These are phyloP conservation scores for Penicillium argentinense DNA, from an alignment of 495 filamentous ascomycete species.

Conservation along the genomic window DNA sequence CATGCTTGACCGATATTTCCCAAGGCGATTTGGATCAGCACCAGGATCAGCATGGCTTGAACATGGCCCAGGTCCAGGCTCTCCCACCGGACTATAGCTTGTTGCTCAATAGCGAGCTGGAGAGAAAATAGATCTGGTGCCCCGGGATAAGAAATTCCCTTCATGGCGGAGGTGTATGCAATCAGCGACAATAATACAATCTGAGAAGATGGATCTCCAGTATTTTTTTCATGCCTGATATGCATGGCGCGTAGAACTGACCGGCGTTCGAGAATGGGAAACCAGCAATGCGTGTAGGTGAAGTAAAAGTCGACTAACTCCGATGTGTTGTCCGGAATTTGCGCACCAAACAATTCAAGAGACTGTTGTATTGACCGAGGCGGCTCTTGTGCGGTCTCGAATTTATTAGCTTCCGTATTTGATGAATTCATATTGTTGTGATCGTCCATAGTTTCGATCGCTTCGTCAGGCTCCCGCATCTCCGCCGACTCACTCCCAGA, in stretches of 20 bases:
- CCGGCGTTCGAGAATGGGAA: slow-evolving; percentile 64
- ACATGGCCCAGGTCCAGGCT: slow-evolving; percentile 49
- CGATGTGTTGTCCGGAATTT: slow-evolving; percentile 15
- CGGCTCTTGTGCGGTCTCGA: not conserved
- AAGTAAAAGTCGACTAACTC: slow-evolving; percentile 62
- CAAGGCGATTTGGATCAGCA: slow-evolving; percentile 48
- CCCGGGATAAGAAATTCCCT: not conserved
- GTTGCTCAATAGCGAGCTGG: slow-evolving; percentile 13
- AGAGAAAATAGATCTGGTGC: not conserved
- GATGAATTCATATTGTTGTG: not conserved
- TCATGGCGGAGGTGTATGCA: slow-evolving; percentile 11
- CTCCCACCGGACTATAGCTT: slow-evolving; percentile 20
- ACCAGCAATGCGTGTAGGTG: slow-evolving; percentile 63
- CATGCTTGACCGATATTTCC: slow-evolving; percentile 45
- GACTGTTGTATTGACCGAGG: not conserved
- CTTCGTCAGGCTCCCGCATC: slow-evolving; percentile 6
- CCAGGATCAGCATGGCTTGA: slow-evolving; percentile 55
- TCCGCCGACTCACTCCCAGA: slow-evolving; percentile 15
- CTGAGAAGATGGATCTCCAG: slow-evolving; percentile 18
- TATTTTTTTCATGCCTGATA: not conserved
- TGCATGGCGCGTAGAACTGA: slow-evolving; percentile 41
- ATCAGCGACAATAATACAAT: slow-evolving; percentile 25
- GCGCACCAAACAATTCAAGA: not conserved
- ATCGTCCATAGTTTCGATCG: slow-evolving; percentile 3
- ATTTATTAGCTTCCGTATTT: not conserved